Conservation (phyloP, 768 basidiomycete species). For the Tylopilus balloui region DNA sequence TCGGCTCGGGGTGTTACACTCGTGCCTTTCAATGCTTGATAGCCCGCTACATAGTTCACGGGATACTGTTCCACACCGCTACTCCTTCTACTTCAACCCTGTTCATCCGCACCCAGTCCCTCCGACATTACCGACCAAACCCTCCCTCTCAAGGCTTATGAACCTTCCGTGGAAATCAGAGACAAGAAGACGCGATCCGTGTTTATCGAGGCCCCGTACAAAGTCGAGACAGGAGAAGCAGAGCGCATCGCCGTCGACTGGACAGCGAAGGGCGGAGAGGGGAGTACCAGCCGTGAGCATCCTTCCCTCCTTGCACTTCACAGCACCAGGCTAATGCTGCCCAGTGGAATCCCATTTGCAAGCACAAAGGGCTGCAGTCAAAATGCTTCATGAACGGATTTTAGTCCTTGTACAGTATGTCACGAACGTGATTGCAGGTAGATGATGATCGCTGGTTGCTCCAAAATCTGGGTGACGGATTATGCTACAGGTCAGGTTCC, state of each 20-base stretch:
- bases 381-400: constrained; percentile 94
- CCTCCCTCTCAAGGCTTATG: constrained; percentile 91
- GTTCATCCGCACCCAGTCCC: constrained; percentile 39
- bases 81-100: constrained; percentile 70
- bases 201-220: constrained; percentile 82
- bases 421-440: constrained; percentile 68
- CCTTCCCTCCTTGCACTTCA: background rate
- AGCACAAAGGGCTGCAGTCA: constrained; percentile 90
- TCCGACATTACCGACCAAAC: constrained; percentile 60
- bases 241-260: constrained; percentile 98
- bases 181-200: constrained; percentile 72
- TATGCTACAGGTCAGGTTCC: constrained; percentile 54
- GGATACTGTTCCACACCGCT: constrained; percentile 85
- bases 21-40: constrained; percentile 1
- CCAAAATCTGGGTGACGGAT: background rate
- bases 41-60: constrained; percentile 55
- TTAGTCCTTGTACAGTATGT: constrained; percentile 85
- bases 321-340: constrained; percentile 2
- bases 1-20: constrained; percentile 21
- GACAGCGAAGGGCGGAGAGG: constrained; percentile 81
- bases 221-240: constrained; percentile 95
- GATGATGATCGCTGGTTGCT: constrained; percentile 13
- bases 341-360: constrained; percentile 88
- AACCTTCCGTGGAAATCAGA: constrained; percentile 82
- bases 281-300: constrained; percentile 71